phyloP scores from a whole-genome alignment of 2,329 filamentous ascomycete species.

The Paraphoma sp. region DNA sequence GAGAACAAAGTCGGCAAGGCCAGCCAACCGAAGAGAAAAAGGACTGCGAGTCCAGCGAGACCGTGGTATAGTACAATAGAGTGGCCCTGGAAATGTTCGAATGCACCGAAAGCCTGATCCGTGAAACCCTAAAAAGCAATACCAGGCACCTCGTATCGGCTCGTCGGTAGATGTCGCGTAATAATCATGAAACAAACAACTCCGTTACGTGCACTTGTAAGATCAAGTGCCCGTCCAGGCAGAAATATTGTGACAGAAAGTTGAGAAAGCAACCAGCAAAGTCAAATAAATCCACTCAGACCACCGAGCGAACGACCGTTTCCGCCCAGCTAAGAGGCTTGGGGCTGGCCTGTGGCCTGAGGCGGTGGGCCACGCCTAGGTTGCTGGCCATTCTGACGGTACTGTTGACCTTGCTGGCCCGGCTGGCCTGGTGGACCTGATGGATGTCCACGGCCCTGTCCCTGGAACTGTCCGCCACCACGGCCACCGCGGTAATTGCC shows the following conservation, averaged over 20 bases:
- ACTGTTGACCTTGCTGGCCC: conserved; percentile 27
- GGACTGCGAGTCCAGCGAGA: conserved; percentile 23
- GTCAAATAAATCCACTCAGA: conserved; percentile 42
- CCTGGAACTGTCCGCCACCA: conserved; percentile 42
- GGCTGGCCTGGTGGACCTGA: conserved; percentile 31
- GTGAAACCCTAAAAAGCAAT: conserved; percentile 36
- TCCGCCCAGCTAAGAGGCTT: conserved; percentile 22
- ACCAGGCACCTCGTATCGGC: conserved; percentile 45
- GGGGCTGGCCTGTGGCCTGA: conserved; percentile 40
- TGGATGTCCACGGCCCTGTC: conserved; percentile 35
- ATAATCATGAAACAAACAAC: conserved; percentile 33
- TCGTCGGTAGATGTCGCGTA: conserved; percentile 40
- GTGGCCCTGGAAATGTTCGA: conserved; percentile 40
- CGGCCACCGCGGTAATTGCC: conserved; percentile 43
- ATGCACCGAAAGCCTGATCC: conserved; percentile 43
- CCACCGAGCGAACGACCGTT: conserved; percentile 16
- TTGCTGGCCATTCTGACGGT: conserved; percentile 44
- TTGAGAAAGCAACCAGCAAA: conserved; percentile 17
- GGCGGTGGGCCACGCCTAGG: conserved; percentile 44
- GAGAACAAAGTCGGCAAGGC: conserved; percentile 28
- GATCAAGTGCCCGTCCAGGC: conserved; percentile 28
- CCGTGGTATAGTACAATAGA: conserved; percentile 48
- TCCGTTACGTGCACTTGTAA: conserved; percentile 36
- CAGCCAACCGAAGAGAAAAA: conserved; percentile 35
- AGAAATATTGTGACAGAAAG: conserved; percentile 38